Conservation (phyloP, 495 filamentous ascomycete genomes). For the Glonium stellatum region DNA sequence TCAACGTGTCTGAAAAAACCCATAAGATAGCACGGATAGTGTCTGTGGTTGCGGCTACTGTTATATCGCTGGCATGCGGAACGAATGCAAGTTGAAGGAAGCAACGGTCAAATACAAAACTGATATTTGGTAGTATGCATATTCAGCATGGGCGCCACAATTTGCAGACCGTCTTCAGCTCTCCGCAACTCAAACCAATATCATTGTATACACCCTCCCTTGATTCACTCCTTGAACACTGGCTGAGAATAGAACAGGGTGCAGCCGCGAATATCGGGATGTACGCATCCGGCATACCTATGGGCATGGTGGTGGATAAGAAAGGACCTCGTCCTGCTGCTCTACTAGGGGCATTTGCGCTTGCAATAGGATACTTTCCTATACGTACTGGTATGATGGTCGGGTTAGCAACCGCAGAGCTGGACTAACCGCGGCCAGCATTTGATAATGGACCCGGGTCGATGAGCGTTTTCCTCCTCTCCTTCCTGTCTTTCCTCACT, state of each 20-base stretch:
- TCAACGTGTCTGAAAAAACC: conserved; percentile 29
- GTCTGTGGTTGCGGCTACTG: conserved; percentile 76
- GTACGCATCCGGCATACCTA: conserved; percentile 84
- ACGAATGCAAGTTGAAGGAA: conserved; percentile 63
- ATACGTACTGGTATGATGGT: conserved; percentile 53
- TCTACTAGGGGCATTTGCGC: conserved; percentile 60
- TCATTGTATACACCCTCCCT: conserved; percentile 59
- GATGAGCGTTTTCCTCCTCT: conserved; percentile 61
- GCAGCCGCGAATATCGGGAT: conserved; percentile 90
- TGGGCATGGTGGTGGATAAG: conserved; percentile 79
- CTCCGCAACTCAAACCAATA: conserved; percentile 80
- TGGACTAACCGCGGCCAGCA: conserved; percentile 33
- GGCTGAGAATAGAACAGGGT: conserved; percentile 46
- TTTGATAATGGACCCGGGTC: conserved; percentile 51
- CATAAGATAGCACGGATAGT: conserved; percentile 55
- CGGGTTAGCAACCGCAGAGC: conserved; percentile 3
- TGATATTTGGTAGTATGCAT: conserved; percentile 67
- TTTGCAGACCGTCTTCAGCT: conserved; percentile 81
- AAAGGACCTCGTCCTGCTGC: conserved; percentile 74
- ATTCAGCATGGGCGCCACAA: conserved; percentile 95
- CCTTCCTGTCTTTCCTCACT: conserved; percentile 75
- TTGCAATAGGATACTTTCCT: conserved; percentile 75
- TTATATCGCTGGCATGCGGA: conserved; percentile 82
- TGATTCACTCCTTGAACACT: conserved; percentile 5
- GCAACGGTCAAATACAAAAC: not conserved